Evolutionary conservation across 306 rosid genomes (phyloP), one percentile per base, ranked within the genome.

Genomic region (Vicia villosa): DNA sequence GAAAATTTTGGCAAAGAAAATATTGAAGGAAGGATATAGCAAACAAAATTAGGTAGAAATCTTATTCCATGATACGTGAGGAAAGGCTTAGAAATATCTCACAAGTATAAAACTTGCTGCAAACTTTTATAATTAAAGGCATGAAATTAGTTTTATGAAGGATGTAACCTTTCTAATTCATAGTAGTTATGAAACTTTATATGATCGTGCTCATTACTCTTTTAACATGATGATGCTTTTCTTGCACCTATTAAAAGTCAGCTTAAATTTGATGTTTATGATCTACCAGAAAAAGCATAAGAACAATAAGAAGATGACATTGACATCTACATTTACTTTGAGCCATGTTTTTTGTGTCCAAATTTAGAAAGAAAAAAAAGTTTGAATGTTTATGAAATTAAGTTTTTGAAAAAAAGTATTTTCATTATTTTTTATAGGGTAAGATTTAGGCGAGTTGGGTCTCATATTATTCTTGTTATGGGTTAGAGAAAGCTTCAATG

Each of bases 161-260:
- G 7, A 4, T 15, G 10, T 15, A n/a, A 47, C 52, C 3, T 47
- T 47, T 47, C 10, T 45, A n/a, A 6, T 45, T 45, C n/a, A n/a
- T 45, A 11, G 15, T 41, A 41, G 2, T 41, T 0, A 5, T 51
- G 7, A 45, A 61, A 62, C 77, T 72, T 72, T 54, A 22, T 37
- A 72, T 17, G 56, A 56, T 49, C 24, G 77, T 72, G 64, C 16
- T 22, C 66, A 11, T 78, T 34, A 66, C 74, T 78, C 74, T 66
- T 72, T 77, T 40, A 38, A 32, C 55, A 12, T 52, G 75, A 8
- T 62, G 75, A 73, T 79, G 72, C 76, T 68, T 79, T 79, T 73
- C 75, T 63, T 79, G 79, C 8, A 59, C 45, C 3, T 21, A 41
- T 73, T 74, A 43, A 79, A 79, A 79, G 67, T 13, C 45, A 24